Conservation (phyloP, 1,284 basidiomycete genomes). For the Volvariella volvacea region DNA sequence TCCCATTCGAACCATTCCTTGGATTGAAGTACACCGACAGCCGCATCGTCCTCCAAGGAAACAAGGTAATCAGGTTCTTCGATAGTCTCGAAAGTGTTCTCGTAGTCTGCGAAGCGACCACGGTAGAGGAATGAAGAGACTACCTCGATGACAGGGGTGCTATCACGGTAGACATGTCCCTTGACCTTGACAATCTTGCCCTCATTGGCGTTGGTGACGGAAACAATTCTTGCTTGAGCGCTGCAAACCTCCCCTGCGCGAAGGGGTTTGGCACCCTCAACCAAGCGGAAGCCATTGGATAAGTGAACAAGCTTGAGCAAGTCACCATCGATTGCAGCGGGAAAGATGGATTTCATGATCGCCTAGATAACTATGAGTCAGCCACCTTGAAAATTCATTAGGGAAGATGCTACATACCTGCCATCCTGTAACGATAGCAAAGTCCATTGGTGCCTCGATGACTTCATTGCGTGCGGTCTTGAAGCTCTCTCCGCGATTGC, state of each 20-base stretch:
- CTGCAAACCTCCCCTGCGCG: constrained; percentile 87
- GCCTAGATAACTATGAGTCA: constrained; percentile 45
- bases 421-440: constrained; percentile 97
- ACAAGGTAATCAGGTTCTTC: constrained; percentile 89
- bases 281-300: constrained; percentile 90
- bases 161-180: constrained; percentile 74
- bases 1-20: constrained; percentile 99
- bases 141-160: constrained; percentile 85
- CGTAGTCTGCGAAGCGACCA: constrained; percentile 88
- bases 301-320: constrained; percentile 94
- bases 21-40: constrained; percentile 85
- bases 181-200: constrained; percentile 95
- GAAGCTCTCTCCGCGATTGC: constrained; percentile 89
- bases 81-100: constrained; percentile 92
- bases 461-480: constrained; percentile 66
- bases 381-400: constrained; percentile 1
- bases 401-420: constrained; percentile 55
- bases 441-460: constrained; percentile 94
- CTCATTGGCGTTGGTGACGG: constrained; percentile 86
- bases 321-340: constrained; percentile 85
- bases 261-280: constrained; percentile 74
- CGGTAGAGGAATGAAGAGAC: constrained; percentile 96
- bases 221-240: constrained; percentile 83
- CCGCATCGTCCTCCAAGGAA: constrained; percentile 68
- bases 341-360: constrained; percentile 97